Evolutionary conservation across 2,329 filamentous ascomycete species (phyloP).

Genomic region (Akanthomyces uredinophilus): DNA sequence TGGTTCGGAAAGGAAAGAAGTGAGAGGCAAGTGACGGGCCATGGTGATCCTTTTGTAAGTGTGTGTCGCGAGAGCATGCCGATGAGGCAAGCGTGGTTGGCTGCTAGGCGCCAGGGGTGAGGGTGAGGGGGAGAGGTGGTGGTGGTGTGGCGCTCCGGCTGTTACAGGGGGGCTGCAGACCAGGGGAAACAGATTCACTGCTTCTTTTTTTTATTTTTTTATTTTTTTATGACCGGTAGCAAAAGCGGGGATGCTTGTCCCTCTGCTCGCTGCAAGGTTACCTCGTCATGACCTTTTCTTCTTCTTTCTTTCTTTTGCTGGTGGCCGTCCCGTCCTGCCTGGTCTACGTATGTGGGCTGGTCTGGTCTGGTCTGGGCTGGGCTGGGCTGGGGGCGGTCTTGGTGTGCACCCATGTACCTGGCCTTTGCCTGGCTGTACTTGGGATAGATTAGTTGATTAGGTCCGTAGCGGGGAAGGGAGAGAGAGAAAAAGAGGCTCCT

Average conservation of each 20-base stretch:
- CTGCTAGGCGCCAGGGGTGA: neutral
- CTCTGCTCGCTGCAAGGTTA: neutral
- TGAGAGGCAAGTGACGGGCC: constrained; percentile 1
- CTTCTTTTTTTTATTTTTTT: neutral
- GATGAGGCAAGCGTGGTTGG: neutral
- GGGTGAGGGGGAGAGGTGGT: neutral
- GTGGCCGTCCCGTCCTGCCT: too few relatives aligned
- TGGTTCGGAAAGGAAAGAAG: constrained; percentile 3
- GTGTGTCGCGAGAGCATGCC: neutral
- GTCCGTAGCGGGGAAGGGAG: neutral
- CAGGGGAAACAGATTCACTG: neutral
- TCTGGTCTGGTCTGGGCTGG: too few relatives aligned
- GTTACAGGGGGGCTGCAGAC: constrained; percentile 1
- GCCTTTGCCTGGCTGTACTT: neutral
- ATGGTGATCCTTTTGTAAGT: constrained; percentile 7
- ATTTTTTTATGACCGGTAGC: neutral
- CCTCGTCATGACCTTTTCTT: neutral
- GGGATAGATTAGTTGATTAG: constrained; percentile 3
- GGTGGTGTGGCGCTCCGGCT: neutral
- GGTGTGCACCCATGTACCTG: neutral
- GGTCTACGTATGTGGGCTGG: too few relatives aligned
- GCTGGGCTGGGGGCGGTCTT: too few relatives aligned
- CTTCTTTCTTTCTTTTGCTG: too few relatives aligned
- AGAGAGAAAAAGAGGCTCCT: too few relatives aligned
- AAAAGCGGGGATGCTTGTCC: neutral